phyloP scores from a whole-genome alignment of 2,329 filamentous ascomycete genomes.

The Harringtonia lauricola region DNA sequence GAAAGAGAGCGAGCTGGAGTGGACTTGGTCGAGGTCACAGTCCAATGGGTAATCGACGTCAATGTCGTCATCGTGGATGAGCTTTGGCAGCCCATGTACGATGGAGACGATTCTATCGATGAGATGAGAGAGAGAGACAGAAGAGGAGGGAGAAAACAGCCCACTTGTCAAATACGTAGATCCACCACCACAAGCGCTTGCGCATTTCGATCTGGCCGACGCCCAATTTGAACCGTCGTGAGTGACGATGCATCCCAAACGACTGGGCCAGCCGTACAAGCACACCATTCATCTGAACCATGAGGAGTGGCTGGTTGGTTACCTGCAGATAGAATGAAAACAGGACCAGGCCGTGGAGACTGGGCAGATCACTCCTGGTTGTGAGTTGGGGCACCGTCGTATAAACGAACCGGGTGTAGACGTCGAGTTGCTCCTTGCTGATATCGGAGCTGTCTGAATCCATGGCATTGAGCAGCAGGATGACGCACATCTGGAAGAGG shows the following conservation, averaged over 20 bases:
- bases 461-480: background rate
- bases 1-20: background rate
- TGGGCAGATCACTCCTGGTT: background rate
- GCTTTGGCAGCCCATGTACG: background rate
- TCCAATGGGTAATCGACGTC: background rate
- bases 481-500: background rate
- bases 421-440: background rate
- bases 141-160: background rate
- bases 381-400: background rate
- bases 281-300: background rate
- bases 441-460: background rate
- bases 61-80: background rate
- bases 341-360: background rate
- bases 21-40: background rate
- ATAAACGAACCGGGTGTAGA: background rate
- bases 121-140: background rate
- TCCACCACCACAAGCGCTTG: background rate
- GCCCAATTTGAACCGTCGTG: background rate
- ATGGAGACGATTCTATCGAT: background rate
- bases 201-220: background rate
- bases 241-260: background rate
- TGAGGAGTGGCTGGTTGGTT: background rate
- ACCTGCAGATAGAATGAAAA: background rate
- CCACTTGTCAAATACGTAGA: background rate
- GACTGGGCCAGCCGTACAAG: background rate